A percentile compares a stretch with the other conserved stretches of the same genome.
Evolutionary conservation across 805 yeast species (phyloP).

Genomic region (Candida germanica): DNA sequence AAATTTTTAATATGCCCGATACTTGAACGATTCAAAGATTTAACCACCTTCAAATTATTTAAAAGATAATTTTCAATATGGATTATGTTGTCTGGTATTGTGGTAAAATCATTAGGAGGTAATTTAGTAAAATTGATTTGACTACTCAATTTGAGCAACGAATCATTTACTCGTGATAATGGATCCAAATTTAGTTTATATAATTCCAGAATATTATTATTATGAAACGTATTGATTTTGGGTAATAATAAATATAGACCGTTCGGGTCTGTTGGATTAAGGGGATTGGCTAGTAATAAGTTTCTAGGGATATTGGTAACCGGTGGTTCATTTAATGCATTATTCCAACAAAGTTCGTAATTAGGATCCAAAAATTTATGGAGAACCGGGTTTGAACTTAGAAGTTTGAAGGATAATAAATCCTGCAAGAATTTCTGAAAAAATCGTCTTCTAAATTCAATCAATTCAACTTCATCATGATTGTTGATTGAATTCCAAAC

Average conservation of each 20-base stretch:
- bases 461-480: slow-evolving; percentile 32
- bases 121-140: slow-evolving; percentile 22
- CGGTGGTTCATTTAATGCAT: slow-evolving; percentile 48
- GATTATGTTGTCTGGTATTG: slow-evolving; percentile 31
- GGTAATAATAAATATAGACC: slow-evolving; percentile 52
- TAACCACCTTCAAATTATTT: slow-evolving; percentile 28
- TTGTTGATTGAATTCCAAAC: slow-evolving; percentile 38
- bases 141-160: slow-evolving; percentile 28
- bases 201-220: slow-evolving; percentile 16
- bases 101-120: slow-evolving; percentile 14
- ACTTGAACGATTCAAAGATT: slow-evolving; percentile 35
- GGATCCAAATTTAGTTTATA: slow-evolving; percentile 22
- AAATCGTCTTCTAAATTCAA: slow-evolving; percentile 48
- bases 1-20: slow-evolving; percentile 39
- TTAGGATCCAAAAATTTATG: slow-evolving; percentile 50
- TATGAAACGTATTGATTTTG: slow-evolving; percentile 31
- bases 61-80: slow-evolving; percentile 33
- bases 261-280: slow-evolving; percentile 50
- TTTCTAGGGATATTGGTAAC: slow-evolving; percentile 45
- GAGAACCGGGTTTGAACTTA: slow-evolving; percentile 37
- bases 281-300: slow-evolving; percentile 47
- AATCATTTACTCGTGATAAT: slow-evolving; percentile 34
- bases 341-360: slow-evolving; percentile 49
- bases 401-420: slow-evolving; percentile 23
- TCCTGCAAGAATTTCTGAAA: slow-evolving; percentile 44